Base-by-base conservation (phyloP, 2,329 filamentous ascomycete genomes). In the Fusarium sp. region DNA sequence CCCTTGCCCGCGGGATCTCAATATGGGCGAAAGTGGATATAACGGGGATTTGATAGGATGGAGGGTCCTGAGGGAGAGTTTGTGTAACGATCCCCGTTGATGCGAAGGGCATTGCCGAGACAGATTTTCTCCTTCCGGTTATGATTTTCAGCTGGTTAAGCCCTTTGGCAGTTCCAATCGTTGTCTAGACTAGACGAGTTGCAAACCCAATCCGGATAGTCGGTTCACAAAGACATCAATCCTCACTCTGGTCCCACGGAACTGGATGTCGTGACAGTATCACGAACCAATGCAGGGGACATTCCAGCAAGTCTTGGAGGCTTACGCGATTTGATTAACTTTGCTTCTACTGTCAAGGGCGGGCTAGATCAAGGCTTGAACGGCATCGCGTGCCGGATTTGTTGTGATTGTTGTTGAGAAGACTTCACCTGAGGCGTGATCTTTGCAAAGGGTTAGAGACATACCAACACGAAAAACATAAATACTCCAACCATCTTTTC, bases 121-220 rank as follows among this genome's bases (percentile, higher is more conserved):
- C 54, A 47, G 23, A n/a, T 23, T 23, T 37, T 11, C 28, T 46
- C 18, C 19, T 10, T 47, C 33, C 19, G 23, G 42, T 40, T 10
- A 60, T 49, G 35, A 28, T 23, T 60, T 63, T 60, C 60, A 63
- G 60, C 60, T 63, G 6, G 4, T 2, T 13, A 16, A 21, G 35
- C 37, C 35, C 8, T 4, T 35, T 13, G 11, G 13, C 16, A 63
- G 28, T 63, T 63, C 54, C 54, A 42, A 35, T 16, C n/a, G 15
- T 15, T 10, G 33, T 38, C 30, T 43, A 9, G 23, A 10, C 10
- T 8, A 4, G 3, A 6, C 30, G 32, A 44, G 16, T 0, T 37
- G 3, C 4, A 3, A 23, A 4, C 44, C 19, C 0, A 37, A 23
- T 40, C 21, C 16, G 25, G 46, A 32, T 30, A 23, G 15, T 12